These are phyloP conservation scores for Pseudogymnoascus sp. DNA, from an alignment of 2,329 filamentous ascomycete genomes.

Conservation along the genomic window DNA sequence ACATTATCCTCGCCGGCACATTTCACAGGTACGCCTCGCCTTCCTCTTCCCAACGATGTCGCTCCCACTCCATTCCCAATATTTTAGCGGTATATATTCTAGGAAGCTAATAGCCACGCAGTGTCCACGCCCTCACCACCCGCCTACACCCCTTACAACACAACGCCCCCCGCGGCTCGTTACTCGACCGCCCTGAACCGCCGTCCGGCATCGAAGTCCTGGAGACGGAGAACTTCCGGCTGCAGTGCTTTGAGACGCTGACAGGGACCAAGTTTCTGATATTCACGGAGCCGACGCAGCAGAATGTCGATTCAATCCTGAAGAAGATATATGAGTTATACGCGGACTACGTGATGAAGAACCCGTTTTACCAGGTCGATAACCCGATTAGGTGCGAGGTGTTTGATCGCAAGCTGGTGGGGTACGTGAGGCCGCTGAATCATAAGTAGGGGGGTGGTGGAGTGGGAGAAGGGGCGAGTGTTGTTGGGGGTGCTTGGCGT, in stretches of 20 bases:
- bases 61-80: background rate
- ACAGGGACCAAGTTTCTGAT: slow-evolving; percentile 94
- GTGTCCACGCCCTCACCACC: slow-evolving; percentile 63
- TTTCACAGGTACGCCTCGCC: slow-evolving; percentile 71
- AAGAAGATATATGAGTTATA: slow-evolving; percentile 89
- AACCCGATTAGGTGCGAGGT: slow-evolving; percentile 95
- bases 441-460: slow-evolving; percentile 43
- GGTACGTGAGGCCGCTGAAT: slow-evolving; percentile 70
- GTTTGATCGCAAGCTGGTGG: slow-evolving; percentile 79
- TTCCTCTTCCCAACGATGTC: slow-evolving; percentile 12
- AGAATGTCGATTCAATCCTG: slow-evolving; percentile 78
- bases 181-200: slow-evolving; percentile 45
- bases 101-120: slow-evolving; percentile 26
- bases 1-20: slow-evolving; percentile 90
- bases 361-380: slow-evolving; percentile 95
- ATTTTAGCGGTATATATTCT: background rate
- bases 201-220: slow-evolving; percentile 82
- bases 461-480: slow-evolving; percentile 2
- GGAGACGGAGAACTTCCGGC: slow-evolving; percentile 86
- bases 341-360: slow-evolving; percentile 98
- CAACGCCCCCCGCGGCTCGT: slow-evolving; percentile 36
- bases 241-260: slow-evolving; percentile 92
- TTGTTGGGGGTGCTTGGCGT: background rate
- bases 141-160: slow-evolving; percentile 61
- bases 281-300: slow-evolving; percentile 74